Base-by-base conservation (phyloP, 352 stramenopile species). In the Globisporangium sylvaticum region DNA sequence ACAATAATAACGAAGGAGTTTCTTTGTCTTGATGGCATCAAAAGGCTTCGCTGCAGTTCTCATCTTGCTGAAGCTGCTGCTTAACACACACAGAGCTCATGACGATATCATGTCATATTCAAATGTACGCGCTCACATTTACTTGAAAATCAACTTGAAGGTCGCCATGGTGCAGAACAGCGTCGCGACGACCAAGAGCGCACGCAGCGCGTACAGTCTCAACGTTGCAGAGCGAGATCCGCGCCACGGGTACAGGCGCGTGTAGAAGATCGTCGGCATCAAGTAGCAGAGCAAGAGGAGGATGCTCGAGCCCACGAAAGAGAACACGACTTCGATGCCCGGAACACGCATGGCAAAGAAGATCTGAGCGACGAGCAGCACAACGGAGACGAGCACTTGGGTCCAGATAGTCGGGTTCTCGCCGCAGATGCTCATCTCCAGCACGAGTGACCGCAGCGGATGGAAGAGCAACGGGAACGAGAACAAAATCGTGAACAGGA, bases 401-500 rank as follows among this genome's bases (percentile, higher is more conserved):
- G 56, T 73, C 56, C 55, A 62, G 5, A 67, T 5, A 18, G 34
- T 65, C 14, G 64, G 56, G 31, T 57, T 52, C 18, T 75, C 71
- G 31, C 58, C 69, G 46, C 68, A 83, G 12, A 65, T 62, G 34
- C 69, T 72, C 73, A 90, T 84, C 64, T 88, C 83, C 2, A 90
- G 68, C 62, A 92, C 77, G 32, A 93, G 73, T 52, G 78, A 81
- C 22, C 79, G 78, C 61, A 91, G 70, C 29, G 85, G 85, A 37
- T 92, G 82, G 67, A 91, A 91, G 3, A 92, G 62, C 48, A 93
- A 62, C 53, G 85, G 85, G 65, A 91, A 93, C 44, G 85, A 90
- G 29, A 92, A 79, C 29, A 93, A 42, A 62, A 92, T 92, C 46
- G 83, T 90, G 64, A 89, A 70, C 39, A 93, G 63, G 56, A 92